Percentiles rank a stretch among this genome's conserved stretches.
These are phyloP conservation scores for Cyberlindnera amylophila DNA, from an alignment of 805 yeast species.

Conservation along the genomic window DNA sequence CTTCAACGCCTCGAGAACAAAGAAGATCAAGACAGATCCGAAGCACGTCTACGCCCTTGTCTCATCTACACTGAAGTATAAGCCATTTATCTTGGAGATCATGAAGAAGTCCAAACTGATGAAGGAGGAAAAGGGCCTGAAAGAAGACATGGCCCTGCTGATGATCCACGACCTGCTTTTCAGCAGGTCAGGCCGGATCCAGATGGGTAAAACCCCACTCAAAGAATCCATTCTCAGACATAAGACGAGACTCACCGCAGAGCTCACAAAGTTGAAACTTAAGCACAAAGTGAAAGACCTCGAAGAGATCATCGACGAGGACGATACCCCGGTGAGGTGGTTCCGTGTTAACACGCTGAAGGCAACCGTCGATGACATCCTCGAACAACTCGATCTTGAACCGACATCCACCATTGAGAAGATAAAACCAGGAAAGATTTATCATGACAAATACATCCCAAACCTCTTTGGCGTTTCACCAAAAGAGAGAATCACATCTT, in stretches of 20 bases:
- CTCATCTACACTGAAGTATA: conserved; percentile 69
- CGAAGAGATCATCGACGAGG: conserved; percentile 49
- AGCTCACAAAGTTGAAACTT: conserved; percentile 71
- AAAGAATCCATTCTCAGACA: conserved; percentile 77
- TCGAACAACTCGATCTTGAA: conserved; percentile 39
- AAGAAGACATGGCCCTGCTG: conserved; percentile 52
- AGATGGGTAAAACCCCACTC: conserved; percentile 82
- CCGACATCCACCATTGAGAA: conserved; percentile 44
- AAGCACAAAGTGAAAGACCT: conserved; percentile 60
- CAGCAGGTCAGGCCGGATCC: conserved; percentile 73
- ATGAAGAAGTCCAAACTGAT: conserved; percentile 68
- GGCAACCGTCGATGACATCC: conserved; percentile 32
- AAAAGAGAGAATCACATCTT: conserved; percentile 59
- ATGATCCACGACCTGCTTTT: conserved; percentile 80
- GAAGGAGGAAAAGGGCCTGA: conserved; percentile 47
- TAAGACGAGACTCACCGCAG: conserved; percentile 79
- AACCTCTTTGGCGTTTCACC: conserved; percentile 82
- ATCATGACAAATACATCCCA: conserved; percentile 70
- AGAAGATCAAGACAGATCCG: conserved; percentile 59
- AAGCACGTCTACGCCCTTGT: conserved; percentile 85
- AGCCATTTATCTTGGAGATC: conserved; percentile 56
- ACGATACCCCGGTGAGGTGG: conserved; percentile 79
- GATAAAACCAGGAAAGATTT: conserved; percentile 54
- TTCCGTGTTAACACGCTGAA: conserved; percentile 67
- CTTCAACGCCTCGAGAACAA: conserved; percentile 44